Conservation (phyloP, 306 rosid genomes). For the Gleditsia sinensis region DNA sequence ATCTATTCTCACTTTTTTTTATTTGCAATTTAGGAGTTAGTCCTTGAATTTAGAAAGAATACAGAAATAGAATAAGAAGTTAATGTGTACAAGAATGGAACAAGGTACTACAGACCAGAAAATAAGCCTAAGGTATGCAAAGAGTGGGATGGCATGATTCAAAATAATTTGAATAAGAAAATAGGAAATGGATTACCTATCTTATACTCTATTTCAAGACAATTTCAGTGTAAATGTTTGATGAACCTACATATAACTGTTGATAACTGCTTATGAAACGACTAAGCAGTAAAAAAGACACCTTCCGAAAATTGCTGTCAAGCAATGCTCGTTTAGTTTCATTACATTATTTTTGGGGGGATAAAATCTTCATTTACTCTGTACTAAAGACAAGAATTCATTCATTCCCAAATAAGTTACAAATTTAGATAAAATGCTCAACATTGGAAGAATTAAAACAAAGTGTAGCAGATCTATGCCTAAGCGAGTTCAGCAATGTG, state of each 20-base stretch:
- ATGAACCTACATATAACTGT: constrained; percentile 11
- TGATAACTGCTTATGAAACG: constrained; percentile 17
- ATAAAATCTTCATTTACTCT: background rate
- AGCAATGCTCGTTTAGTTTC: background rate
- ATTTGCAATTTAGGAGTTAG: too few relatives aligned
- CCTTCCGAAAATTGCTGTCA: background rate
- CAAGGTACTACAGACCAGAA: constrained; percentile 5
- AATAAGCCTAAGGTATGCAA: background rate
- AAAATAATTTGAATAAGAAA: background rate
- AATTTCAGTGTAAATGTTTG: background rate
- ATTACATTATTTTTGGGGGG: background rate
- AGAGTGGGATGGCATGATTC: background rate
- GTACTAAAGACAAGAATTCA: background rate
- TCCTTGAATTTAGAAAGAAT: too few relatives aligned
- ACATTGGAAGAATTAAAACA: constrained; percentile 37
- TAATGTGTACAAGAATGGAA: constrained; percentile 17
- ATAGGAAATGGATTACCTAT: background rate
- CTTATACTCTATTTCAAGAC: background rate
- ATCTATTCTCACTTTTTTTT: too few relatives aligned
- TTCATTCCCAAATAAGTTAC: background rate
- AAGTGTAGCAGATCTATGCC: constrained; percentile 72
- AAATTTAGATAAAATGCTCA: background rate
- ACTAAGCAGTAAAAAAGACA: background rate
- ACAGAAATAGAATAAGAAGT: background rate
- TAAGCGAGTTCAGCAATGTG: constrained; percentile 76